Evolutionary conservation across 345 rosid species (phyloP).

Genomic region (Atalantia buxifolia): DNA sequence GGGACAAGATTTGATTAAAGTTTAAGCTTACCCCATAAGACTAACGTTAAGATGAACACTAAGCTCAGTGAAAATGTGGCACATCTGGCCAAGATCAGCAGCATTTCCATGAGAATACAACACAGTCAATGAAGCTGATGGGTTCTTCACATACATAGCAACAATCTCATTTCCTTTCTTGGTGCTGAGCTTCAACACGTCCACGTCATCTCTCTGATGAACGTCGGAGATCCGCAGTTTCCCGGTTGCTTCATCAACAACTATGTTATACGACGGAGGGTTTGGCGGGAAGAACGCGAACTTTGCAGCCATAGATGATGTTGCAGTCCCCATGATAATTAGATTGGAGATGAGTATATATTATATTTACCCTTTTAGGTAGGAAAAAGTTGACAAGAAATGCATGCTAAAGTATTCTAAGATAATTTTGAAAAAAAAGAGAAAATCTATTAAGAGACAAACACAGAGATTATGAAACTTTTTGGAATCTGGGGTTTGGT

Average conservation of each 20-base stretch:
- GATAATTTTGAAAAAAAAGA: background rate
- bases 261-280: slow-evolving; percentile 73
- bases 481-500: slow-evolving; percentile 13
- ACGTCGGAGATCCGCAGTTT: slow-evolving; percentile 49
- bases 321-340: slow-evolving; percentile 61
- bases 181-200: slow-evolving; percentile 57
- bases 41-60: slow-evolving; percentile 73
- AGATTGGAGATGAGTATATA: background rate
- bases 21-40: slow-evolving; percentile 67
- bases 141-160: slow-evolving; percentile 63
- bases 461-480: background rate
- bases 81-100: slow-evolving; percentile 84
- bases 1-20: background rate
- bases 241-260: slow-evolving; percentile 52
- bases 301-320: slow-evolving; percentile 90
- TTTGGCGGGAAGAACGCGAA: slow-evolving; percentile 90
- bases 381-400: slow-evolving; percentile 1
- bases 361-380: background rate
- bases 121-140: slow-evolving; percentile 66
- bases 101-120: slow-evolving; percentile 96
- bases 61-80: slow-evolving; percentile 59
- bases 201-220: slow-evolving; percentile 55
- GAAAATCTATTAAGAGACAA: background rate
- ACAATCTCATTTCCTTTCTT: slow-evolving; percentile 71
- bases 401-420: slow-evolving; percentile 15